Conservation (phyloP, 768 basidiomycete genomes). For the Pulveroboletus frians region DNA sequence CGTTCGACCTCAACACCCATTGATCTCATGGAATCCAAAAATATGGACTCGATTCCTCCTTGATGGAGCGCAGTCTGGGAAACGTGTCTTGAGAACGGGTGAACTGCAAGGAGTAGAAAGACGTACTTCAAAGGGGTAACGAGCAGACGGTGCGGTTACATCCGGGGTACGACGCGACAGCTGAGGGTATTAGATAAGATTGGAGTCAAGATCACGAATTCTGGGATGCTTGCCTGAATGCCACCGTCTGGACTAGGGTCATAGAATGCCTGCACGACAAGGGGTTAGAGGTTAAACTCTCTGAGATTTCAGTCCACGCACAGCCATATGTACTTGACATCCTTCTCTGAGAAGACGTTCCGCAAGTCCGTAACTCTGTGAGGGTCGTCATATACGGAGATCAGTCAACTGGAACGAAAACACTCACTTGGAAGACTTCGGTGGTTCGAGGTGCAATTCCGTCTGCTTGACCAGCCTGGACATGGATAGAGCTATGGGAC, state of each 20-base stretch:
- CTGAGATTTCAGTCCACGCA: slow-evolving; percentile 30
- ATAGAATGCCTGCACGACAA: slow-evolving; percentile 58
- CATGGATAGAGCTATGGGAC: slow-evolving; percentile 9
- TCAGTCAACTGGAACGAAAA: background rate
- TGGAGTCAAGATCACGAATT: background rate
- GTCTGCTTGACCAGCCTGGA: slow-evolving; percentile 27
- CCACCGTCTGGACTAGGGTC: slow-evolving; percentile 58
- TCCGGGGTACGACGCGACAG: slow-evolving; percentile 58
- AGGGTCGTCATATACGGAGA: background rate
- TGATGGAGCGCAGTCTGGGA: slow-evolving; percentile 30
- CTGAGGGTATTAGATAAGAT: slow-evolving; percentile 29
- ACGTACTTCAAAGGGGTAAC: slow-evolving; percentile 66
- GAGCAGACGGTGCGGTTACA: slow-evolving; percentile 53
- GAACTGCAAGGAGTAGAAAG: background rate
- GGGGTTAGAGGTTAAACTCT: background rate
- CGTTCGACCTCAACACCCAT: slow-evolving; percentile 31
- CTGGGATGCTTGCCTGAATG: slow-evolving; percentile 43
- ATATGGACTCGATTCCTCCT: slow-evolving; percentile 32
- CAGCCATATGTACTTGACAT: slow-evolving; percentile 62
- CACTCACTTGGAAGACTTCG: slow-evolving; percentile 43
- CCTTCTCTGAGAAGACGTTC: slow-evolving; percentile 57
- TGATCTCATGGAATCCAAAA: slow-evolving; percentile 31
- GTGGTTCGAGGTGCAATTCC: slow-evolving; percentile 25
- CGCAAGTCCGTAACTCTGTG: slow-evolving; percentile 69
- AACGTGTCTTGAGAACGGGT: background rate